Evolutionary conservation across 768 basidiomycete genomes (phyloP), one percentile per base, ranked within the genome.

Genomic region (Agrocybe praecox): DNA sequence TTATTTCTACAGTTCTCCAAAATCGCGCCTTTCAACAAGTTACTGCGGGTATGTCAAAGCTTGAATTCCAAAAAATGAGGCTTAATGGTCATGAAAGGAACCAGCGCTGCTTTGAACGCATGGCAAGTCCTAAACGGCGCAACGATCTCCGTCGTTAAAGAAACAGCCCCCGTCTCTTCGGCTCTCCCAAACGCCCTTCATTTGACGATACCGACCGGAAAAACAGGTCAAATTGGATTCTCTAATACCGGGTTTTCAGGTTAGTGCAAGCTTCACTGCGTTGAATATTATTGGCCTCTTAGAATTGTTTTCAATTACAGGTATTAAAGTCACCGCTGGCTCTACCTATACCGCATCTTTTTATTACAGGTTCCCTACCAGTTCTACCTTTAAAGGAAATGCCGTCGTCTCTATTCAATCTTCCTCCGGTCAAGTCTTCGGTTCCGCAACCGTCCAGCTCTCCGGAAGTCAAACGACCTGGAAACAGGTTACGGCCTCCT

Each of bases 311-410:
- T 32, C 17, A 23, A 23, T 19, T 17, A 8, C 26, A 75, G 86
- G 86, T 4, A 85, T 89, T 65, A 82, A 81, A 32, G 75, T 88
- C 24, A 68, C 82, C 49, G 67, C 77, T 1, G 67, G 71, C 2
- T 81, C 80, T 71, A 78, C 75, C 0, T 89, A 89, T 69, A 77
- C 72, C 14, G 85, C 83, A 0, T 85, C 85, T 5, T 80, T 88
- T 56, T 85, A 75, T 65, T 85, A 80, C 65, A 80, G 77, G 50
- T 81, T 86, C 69, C 80, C 84, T 0, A 57, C 64, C 2, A 57
- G 74, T 9, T 77, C 81, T 2, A 60, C 69, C 23, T 78, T 79
- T 61, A 54, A 65, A 8, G 76, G 77, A 10, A 71, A 65, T n/a
- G 64, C 80, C 21, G 79, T 74, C 1, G 66, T 85, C 36, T 70